These are phyloP conservation scores for Aspergillus ruber DNA, from an alignment of 2,329 filamentous ascomycete species.

Conservation along the genomic window DNA sequence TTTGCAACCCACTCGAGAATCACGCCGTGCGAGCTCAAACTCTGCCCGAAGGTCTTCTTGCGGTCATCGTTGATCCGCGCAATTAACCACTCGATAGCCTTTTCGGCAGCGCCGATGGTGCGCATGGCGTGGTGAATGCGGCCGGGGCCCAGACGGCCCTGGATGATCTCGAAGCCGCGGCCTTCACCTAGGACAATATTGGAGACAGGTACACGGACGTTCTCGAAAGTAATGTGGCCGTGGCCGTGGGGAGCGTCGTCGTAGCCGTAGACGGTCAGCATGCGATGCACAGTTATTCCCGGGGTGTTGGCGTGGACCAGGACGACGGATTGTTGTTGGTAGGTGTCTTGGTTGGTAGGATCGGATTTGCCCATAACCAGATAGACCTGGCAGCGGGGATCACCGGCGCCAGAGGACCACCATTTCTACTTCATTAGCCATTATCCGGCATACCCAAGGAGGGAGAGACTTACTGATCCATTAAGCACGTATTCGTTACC, in stretches of 20 bases:
- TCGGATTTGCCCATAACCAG: conserved; percentile 95
- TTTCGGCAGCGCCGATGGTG: conserved; percentile 82
- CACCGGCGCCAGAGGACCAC: conserved; percentile 96
- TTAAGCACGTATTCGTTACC: conserved; percentile 89
- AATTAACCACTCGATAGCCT: conserved; percentile 89
- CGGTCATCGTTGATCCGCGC: conserved; percentile 85
- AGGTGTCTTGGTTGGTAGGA: conserved; percentile 64
- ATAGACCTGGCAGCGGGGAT: conserved; percentile 86
- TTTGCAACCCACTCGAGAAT: conserved; percentile 93
- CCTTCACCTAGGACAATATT: conserved; percentile 91
- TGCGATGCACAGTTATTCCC: conserved; percentile 87
- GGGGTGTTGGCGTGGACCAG: conserved; percentile 74
- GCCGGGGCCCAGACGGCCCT: conserved; percentile 89
- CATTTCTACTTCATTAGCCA: conserved; percentile 63
- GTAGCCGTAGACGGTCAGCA: conserved; percentile 90
- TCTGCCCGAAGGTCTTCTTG: conserved; percentile 88
- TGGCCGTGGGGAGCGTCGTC: conserved; percentile 98
- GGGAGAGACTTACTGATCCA: conserved; percentile 58
- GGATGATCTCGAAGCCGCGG: conserved; percentile 95
- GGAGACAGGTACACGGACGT: conserved; percentile 77
- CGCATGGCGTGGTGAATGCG: conserved; percentile 98
- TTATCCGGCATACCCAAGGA: background rate
- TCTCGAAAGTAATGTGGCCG: conserved; percentile 81
- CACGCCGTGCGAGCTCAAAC: conserved; percentile 80
- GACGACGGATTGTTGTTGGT: conserved; percentile 89